Conservation (phyloP, 164 flowering plant species). For the Berberis thunbergii region DNA sequence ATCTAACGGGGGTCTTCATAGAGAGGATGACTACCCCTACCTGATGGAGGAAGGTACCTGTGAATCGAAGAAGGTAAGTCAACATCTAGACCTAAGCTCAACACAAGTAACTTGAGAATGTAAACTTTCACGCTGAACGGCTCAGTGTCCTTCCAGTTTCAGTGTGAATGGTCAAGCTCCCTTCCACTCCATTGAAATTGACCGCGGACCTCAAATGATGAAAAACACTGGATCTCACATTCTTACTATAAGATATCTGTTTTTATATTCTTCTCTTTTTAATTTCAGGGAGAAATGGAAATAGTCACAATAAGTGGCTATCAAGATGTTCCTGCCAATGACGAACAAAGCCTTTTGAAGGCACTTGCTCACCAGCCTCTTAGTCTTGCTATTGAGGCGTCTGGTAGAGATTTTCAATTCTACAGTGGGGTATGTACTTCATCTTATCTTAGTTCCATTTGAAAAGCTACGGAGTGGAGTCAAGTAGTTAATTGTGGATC, state of each 20-base stretch:
- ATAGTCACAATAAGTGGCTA: conserved; percentile 43
- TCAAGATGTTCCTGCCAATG: conserved; percentile 51
- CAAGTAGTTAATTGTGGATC: no score
- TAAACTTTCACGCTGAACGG: no score
- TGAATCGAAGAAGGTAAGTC: conserved; percentile 37
- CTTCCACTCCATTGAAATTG: no score
- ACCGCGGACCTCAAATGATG: not conserved
- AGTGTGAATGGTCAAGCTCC: no score
- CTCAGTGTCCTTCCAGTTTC: no score
- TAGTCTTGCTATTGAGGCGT: conserved; percentile 88
- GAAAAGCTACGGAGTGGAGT: no score
- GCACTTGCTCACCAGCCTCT: conserved; percentile 88
- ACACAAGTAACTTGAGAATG: no score
- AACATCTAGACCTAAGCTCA: not conserved
- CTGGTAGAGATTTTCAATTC: conserved; percentile 87
- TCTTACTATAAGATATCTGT: no score
- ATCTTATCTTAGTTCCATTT: not conserved
- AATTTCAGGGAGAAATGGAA: conserved; percentile 24
- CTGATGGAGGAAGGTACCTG: conserved; percentile 62
- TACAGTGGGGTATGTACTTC: conserved; percentile 61
- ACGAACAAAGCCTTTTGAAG: conserved; percentile 58
- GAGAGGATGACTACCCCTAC: conserved; percentile 73
- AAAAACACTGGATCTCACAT: not conserved
- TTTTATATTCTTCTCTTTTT: not conserved
- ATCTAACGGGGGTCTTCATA: conserved; percentile 48